Evolutionary conservation across 108 stramenopile species (phyloP).

Genomic region (Cyclotella choctawhatcheeana): DNA sequence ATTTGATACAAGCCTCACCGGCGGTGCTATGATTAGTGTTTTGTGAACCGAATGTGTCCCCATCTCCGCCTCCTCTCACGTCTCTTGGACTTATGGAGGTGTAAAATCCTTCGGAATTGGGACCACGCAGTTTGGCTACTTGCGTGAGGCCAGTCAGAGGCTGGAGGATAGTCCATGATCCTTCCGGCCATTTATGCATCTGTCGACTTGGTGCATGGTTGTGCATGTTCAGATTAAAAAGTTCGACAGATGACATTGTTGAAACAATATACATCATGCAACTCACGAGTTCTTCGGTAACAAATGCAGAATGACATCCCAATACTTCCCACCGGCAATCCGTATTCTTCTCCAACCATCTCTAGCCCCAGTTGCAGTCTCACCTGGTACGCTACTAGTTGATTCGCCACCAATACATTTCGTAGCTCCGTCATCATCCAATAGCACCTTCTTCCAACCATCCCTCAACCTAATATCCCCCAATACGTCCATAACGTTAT

Average conservation of each 20-base stretch:
- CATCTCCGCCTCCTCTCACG: slow-evolving; percentile 80
- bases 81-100: slow-evolving; percentile 52
- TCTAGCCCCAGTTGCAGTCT: neutral
- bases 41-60: slow-evolving; percentile 31
- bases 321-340: slow-evolving; percentile 68
- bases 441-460: slow-evolving; percentile 55
- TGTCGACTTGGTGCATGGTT: no score
- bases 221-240: neutral
- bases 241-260: neutral
- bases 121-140: slow-evolving; percentile 69
- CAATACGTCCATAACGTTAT: slow-evolving; percentile 56
- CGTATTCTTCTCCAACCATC: slow-evolving; percentile 41
- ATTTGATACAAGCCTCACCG: slow-evolving; percentile 65
- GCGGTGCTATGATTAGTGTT: neutral
- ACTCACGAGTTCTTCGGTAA: slow-evolving; percentile 57
- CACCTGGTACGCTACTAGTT: no score
- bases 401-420: no score
- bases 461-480: slow-evolving; percentile 50
- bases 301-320: slow-evolving; percentile 80
- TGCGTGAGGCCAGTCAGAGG: slow-evolving; percentile 68
- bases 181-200: slow-evolving; percentile 73
- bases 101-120: slow-evolving; percentile 67
- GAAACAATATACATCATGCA: neutral
- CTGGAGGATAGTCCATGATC: slow-evolving; percentile 75
- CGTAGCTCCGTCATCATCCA: slow-evolving; percentile 26